Evolutionary conservation across 495 filamentous ascomycete species (phyloP), one percentile per base, ranked within the genome.

Genomic region (Neurospora sp.): DNA sequence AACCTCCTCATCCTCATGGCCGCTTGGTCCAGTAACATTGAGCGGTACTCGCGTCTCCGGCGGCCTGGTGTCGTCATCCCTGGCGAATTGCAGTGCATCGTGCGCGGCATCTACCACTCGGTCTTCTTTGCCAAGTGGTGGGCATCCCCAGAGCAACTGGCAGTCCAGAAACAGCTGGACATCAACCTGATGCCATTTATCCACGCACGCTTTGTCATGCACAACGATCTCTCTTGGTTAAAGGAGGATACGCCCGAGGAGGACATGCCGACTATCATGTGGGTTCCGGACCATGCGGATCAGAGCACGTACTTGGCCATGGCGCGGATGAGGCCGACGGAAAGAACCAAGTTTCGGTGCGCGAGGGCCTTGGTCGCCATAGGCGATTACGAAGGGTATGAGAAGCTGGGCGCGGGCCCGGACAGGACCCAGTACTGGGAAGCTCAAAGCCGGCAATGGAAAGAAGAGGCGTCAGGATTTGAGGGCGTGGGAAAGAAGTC

Each of bases 1-100:
- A 72, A 75, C 70, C 16, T 73, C 41, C 74, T 77, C 39, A 73
- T 75, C 39, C 68, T 75, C 6, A 71, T 72, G 69, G 76, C 76
- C 31, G 76, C 76, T 22, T 74, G 71, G 61, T 46, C 70, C n/a
- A 72, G 76, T 16, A 71, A 77, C 37, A 65, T 76, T 16, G 73
- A 76, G 65, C 61, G 75, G 42, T 74, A 74, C 40, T 39, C 69
- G 31, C 71, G 73, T 18, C 71, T 77, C n/a, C 73, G 76, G 11
- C 71, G 76, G 6, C 73, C 73, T 10, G 22, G 44, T 20, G n/a
- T 48, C 7, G 9, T 61, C 11, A 41, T 72, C 39, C 18, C 12
- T 22, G n/a, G 39, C 8, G 71, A 75, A 39, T 14, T 48, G 11
- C n/a, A 71, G 14, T 75, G 71, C 69, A 46, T 74, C 31, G 39